Percentiles rank a stretch among this genome's conserved stretches.
These are phyloP conservation scores for Plasmodium blacklocki DNA, from an alignment of 169 alveolate genomes.

Conservation along the genomic window DNA sequence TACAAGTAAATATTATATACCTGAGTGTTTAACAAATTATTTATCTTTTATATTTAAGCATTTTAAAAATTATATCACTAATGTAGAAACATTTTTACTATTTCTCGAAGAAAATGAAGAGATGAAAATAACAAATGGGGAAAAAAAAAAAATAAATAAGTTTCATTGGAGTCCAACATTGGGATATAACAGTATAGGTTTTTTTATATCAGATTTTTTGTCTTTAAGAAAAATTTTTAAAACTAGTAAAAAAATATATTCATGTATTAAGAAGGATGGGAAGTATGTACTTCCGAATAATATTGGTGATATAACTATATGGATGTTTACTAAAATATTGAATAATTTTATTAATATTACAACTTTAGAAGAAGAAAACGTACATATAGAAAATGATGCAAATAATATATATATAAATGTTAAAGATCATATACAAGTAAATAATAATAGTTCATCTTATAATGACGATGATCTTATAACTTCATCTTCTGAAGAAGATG, in stretches of 20 bases:
- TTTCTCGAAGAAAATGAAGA: constrained; percentile 36
- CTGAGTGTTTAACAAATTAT: constrained; percentile 42
- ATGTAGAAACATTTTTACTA: constrained; percentile 47
- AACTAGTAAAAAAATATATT: constrained; percentile 24
- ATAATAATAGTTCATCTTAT: neutral
- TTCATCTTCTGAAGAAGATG: neutral
- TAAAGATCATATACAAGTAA: neutral
- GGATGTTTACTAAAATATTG: constrained; percentile 62
- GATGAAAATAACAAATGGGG: neutral
- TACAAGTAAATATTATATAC: constrained; percentile 66
- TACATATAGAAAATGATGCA: neutral
- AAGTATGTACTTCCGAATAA: constrained; percentile 5
- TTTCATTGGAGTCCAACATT: constrained; percentile 70
- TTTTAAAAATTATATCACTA: constrained; percentile 54
- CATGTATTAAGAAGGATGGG: constrained; percentile 9
- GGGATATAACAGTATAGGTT: constrained; percentile 70
- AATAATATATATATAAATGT: neutral
- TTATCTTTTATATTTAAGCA: constrained; percentile 68
- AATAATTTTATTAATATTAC: neutral
- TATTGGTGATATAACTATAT: constrained; percentile 37
- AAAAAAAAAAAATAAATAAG: neutral
- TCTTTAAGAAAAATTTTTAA: constrained; percentile 46
- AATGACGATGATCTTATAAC: neutral
- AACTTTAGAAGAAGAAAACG: neutral
- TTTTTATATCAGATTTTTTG: constrained; percentile 62